Conservation (phyloP, 2,329 filamentous ascomycete genomes). For the Pseudocercospora eumusae region DNA sequence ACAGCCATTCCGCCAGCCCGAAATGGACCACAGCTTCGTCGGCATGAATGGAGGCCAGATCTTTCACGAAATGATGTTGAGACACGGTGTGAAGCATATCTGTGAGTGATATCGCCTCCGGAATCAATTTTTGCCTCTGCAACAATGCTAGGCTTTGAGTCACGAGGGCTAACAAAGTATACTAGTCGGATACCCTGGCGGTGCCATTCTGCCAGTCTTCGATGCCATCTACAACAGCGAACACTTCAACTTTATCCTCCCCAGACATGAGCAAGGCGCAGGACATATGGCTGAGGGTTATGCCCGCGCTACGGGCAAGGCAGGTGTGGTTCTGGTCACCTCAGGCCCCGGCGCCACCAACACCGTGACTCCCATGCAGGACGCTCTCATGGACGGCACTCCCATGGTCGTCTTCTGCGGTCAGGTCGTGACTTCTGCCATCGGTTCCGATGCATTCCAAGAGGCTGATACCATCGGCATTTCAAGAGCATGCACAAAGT, state of each 20-base stretch:
- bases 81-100: conserved; percentile 87
- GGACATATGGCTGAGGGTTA: conserved; percentile 99
- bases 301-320: conserved; percentile 87
- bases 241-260: conserved; percentile 94
- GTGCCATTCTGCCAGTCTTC: conserved; percentile 95
- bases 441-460: conserved; percentile 95
- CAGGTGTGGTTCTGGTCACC: conserved; percentile 93
- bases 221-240: conserved; percentile 98
- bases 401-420: conserved; percentile 95
- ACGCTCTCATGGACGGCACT: conserved; percentile 91
- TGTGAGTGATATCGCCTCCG: conserved; percentile 61
- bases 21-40: conserved; percentile 69
- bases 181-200: conserved; percentile 74
- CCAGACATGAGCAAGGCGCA: conserved; percentile 94
- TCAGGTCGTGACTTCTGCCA: conserved; percentile 85
- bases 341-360: conserved; percentile 97
- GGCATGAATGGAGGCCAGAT: conserved; percentile 95
- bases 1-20: conserved; percentile 49
- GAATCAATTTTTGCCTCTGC: neutral
- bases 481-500: conserved; percentile 93
- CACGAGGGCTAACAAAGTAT: conserved; percentile 22
- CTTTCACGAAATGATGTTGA: conserved; percentile 98
- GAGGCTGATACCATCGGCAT: conserved; percentile 95
- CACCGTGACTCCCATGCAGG: conserved; percentile 93
- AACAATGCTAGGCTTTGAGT: conserved; percentile 14